These are phyloP conservation scores for Telopea speciosissima DNA, from an alignment of 177 flowering plant genomes.

Conservation along the genomic window DNA sequence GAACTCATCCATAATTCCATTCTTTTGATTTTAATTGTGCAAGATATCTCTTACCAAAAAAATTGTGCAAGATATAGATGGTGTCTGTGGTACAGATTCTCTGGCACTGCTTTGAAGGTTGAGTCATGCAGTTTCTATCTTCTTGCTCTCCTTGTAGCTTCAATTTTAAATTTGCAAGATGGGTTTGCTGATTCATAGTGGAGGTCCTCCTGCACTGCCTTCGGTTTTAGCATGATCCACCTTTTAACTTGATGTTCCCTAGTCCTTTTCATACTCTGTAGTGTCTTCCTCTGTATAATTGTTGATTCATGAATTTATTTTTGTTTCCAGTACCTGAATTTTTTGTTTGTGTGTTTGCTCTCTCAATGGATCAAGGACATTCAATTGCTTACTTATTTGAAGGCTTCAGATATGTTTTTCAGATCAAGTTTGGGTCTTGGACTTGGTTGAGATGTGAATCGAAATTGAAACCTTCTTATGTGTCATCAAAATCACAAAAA, in stretches of 20 bases:
- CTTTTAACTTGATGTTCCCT: too few species aligned
- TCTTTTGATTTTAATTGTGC: not conserved
- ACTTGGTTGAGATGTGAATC: not conserved
- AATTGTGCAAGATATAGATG: not conserved
- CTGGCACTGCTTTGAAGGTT: too few species aligned
- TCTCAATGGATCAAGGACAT: not conserved
- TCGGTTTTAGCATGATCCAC: too few species aligned
- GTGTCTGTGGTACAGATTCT: too few species aligned
- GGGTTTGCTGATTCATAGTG: not conserved
- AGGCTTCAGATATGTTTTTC: not conserved
- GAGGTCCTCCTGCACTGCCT: not conserved
- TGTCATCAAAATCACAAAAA: not conserved
- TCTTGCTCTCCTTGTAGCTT: too few species aligned
- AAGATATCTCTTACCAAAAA: too few species aligned
- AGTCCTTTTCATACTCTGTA: not conserved
- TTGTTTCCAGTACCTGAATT: not conserved
- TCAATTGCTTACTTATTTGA: not conserved
- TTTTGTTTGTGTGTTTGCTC: not conserved
- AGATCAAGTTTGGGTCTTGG: too few species aligned
- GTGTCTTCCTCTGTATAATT: too few species aligned
- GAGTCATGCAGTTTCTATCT: too few species aligned
- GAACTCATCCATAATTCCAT: not conserved
- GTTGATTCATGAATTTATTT: not conserved
- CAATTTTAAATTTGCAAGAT: not conserved
- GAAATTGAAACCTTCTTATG: not conserved